Evolutionary conservation across 2,329 filamentous ascomycete species (phyloP).

Genomic region (Capronia americana): DNA sequence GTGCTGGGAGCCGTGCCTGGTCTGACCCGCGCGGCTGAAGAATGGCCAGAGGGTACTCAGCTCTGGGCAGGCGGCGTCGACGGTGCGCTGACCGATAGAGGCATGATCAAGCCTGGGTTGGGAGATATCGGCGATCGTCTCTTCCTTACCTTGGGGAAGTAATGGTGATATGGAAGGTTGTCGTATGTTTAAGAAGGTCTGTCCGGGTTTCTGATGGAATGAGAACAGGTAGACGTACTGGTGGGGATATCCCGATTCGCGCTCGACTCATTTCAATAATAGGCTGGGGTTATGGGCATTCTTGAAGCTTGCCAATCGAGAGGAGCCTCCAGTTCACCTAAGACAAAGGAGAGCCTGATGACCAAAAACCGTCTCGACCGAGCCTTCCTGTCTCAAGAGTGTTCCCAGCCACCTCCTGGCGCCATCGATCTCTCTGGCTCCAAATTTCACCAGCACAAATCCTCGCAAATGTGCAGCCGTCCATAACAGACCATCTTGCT

Average conservation of each 20-base stretch:
- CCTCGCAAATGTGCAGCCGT: conserved; percentile 80
- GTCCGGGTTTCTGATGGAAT: neutral
- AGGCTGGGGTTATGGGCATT: neutral
- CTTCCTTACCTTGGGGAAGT: conserved; percentile 89
- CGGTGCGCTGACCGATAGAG: conserved; percentile 71
- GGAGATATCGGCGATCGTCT: conserved; percentile 90
- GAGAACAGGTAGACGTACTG: conserved; percentile 3
- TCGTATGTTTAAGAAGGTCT: neutral
- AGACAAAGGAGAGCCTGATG: conserved; percentile 81
- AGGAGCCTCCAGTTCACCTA: conserved; percentile 47
- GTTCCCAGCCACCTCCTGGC: conserved; percentile 78
- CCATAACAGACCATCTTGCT: conserved; percentile 71
- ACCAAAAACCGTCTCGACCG: conserved; percentile 73
- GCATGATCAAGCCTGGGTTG: conserved; percentile 89
- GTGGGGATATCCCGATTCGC: neutral
- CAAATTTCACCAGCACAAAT: conserved; percentile 91
- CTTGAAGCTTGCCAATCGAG: neutral
- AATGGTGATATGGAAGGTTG: neutral
- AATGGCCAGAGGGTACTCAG: conserved; percentile 67
- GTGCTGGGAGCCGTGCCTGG: conserved; percentile 77
- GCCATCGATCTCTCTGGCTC: conserved; percentile 79
- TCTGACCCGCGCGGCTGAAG: conserved; percentile 71
- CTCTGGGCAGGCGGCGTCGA: conserved; percentile 87
- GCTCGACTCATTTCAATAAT: neutral
- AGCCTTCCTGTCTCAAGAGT: conserved; percentile 78